A percentile compares a stretch with the other conserved stretches of the same genome.
Evolutionary conservation across 2,329 filamentous ascomycete genomes (phyloP).

Genomic region (Aspergillus aculeatinus): DNA sequence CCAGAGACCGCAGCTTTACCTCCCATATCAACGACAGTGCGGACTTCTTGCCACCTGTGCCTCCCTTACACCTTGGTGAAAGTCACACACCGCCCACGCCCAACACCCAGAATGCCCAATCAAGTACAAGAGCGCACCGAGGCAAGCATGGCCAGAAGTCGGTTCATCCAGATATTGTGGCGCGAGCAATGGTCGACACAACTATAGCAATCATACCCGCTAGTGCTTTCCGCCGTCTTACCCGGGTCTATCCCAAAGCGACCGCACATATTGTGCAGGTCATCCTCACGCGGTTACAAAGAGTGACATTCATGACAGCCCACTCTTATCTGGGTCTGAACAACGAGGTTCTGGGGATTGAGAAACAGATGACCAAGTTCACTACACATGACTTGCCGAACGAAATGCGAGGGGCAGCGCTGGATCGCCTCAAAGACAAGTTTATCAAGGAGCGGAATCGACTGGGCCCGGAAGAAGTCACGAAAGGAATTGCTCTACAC

Average conservation of each 20-base stretch:
- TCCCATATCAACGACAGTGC: slow-evolving; percentile 26
- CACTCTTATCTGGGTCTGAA: slow-evolving; percentile 93
- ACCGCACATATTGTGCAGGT: slow-evolving; percentile 98
- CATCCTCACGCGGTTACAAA: slow-evolving; percentile 87
- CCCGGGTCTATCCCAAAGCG: slow-evolving; percentile 90
- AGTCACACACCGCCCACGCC: slow-evolving; percentile 23
- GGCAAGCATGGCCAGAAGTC: slow-evolving; percentile 57
- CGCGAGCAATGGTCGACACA: slow-evolving; percentile 91
- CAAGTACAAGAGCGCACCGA: slow-evolving; percentile 21
- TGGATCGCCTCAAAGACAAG: slow-evolving; percentile 87
- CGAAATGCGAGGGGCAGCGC: slow-evolving; percentile 76
- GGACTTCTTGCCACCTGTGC: slow-evolving; percentile 60
- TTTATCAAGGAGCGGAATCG: slow-evolving; percentile 83
- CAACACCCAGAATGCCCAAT: slow-evolving; percentile 26
- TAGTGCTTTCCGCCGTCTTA: slow-evolving; percentile 88
- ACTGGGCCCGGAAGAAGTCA: slow-evolving; percentile 74
- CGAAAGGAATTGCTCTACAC: slow-evolving; percentile 92
- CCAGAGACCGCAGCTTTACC: slow-evolving; percentile 22
- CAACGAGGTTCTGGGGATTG: slow-evolving; percentile 86
- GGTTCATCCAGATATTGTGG: slow-evolving; percentile 93
- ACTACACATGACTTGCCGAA: slow-evolving; percentile 91
- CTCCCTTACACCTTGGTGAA: slow-evolving; percentile 70
- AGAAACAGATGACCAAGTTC: slow-evolving; percentile 90
- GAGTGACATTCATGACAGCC: slow-evolving; percentile 90
- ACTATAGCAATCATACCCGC: slow-evolving; percentile 98